These are phyloP conservation scores for Blastomyces percursus DNA, from an alignment of 2,329 filamentous ascomycete genomes.

Conservation along the genomic window DNA sequence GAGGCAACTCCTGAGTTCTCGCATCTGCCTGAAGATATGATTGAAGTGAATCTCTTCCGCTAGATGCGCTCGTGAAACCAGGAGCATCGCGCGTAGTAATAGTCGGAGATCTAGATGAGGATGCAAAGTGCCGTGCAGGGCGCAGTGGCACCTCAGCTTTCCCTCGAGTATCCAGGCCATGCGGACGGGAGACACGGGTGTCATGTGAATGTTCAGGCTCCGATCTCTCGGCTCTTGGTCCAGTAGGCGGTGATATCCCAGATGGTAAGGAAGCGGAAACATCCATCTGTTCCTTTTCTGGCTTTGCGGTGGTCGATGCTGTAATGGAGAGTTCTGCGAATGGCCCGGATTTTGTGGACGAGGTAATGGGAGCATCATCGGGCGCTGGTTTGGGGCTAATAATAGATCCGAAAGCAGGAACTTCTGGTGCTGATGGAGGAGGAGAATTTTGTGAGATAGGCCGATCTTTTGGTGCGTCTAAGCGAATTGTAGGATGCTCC, in stretches of 20 bases:
- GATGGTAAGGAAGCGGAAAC: slow-evolving; percentile 11
- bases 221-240: slow-evolving; percentile 33
- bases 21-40: slow-evolving; percentile 8
- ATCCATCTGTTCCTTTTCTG: slow-evolving; percentile 21
- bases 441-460: slow-evolving; percentile 25
- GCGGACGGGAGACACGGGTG: slow-evolving; percentile 19
- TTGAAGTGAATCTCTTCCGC: neutral
- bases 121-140: slow-evolving; percentile 15
- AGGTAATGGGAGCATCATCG: slow-evolving; percentile 16
- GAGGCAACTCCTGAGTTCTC: slow-evolving; percentile 14
- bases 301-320: neutral
- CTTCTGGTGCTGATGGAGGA: slow-evolving; percentile 32
- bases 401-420: slow-evolving; percentile 34
- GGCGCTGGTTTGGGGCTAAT: slow-evolving; percentile 20
- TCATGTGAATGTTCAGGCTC: slow-evolving; percentile 20
- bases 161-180: slow-evolving; percentile 15
- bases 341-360: slow-evolving; percentile 10
- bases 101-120: slow-evolving; percentile 13
- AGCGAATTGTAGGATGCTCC: slow-evolving; percentile 19
- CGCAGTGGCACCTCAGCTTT: slow-evolving; percentile 22
- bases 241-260: slow-evolving; percentile 32
- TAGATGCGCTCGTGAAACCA: neutral
- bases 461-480: slow-evolving; percentile 22
- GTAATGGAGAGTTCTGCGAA: neutral
- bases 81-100: slow-evolving; percentile 19